Evolutionary conservation across 768 basidiomycete genomes (phyloP).

Genomic region (Filobasidium floriforme): DNA sequence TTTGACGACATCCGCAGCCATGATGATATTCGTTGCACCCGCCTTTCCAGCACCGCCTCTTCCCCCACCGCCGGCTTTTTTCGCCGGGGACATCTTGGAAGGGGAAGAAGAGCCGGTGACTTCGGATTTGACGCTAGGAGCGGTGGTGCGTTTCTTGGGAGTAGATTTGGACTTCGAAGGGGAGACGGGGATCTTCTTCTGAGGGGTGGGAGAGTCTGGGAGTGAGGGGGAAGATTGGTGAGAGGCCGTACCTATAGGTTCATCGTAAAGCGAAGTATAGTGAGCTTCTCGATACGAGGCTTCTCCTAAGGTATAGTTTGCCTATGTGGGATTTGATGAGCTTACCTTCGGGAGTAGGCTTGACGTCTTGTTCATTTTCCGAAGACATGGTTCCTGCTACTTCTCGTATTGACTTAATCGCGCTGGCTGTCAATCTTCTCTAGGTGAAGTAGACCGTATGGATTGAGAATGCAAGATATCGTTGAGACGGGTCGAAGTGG

Average conservation of each 20-base stretch:
- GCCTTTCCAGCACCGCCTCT: not conserved
- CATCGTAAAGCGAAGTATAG: no score
- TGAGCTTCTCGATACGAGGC: not conserved
- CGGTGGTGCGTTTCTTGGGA: not conserved
- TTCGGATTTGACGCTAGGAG: not conserved
- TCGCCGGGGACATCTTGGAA: not conserved
- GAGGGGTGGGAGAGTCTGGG: not conserved
- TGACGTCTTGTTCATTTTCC: not conserved
- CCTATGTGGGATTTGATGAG: not conserved
- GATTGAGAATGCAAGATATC: no score
- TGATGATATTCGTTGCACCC: not conserved
- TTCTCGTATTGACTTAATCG: no score
- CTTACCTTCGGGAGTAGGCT: not conserved
- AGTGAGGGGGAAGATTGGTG: not conserved
- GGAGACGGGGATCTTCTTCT: not conserved
- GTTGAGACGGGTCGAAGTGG: no score
- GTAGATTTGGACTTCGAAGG: not conserved
- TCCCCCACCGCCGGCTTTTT: not conserved
- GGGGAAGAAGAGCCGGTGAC: not conserved
- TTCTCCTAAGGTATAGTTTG: no score
- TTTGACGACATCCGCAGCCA: not conserved
- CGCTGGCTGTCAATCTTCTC: no score
- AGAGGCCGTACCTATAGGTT: not conserved
- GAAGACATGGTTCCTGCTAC: not conserved
- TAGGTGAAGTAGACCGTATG: no score